phyloP scores from a whole-genome alignment of 2,329 filamentous ascomycete species.

The Sporothrix mexicana region DNA sequence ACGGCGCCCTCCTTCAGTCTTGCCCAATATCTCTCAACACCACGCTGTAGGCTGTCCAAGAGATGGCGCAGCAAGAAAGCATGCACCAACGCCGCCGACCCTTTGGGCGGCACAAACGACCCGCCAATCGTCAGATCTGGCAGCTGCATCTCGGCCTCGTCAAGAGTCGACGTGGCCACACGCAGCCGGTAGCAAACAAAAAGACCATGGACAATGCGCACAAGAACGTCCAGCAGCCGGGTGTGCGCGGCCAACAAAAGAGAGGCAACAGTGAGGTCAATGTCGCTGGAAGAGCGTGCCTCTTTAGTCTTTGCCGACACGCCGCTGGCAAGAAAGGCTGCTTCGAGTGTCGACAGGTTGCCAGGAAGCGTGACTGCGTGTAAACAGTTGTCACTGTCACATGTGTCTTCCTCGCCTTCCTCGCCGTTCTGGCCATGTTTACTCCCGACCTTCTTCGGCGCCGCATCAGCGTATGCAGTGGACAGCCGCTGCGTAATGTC shows the following conservation, averaged over 20 bases:
- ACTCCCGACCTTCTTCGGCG: neutral
- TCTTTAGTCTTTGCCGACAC: neutral
- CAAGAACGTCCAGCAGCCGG: slow-evolving; percentile 48
- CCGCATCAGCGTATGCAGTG: slow-evolving; percentile 1
- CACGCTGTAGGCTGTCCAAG: slow-evolving; percentile 39
- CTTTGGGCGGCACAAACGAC: slow-evolving; percentile 46
- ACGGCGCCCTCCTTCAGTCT: neutral
- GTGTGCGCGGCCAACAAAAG: slow-evolving; percentile 49
- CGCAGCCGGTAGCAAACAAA: slow-evolving; percentile 45
- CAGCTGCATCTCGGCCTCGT: slow-evolving; percentile 44
- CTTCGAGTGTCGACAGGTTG: slow-evolving; percentile 2
- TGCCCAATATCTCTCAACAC: neutral
- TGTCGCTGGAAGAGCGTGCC: neutral
- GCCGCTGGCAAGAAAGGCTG: neutral
- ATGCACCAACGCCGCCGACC: slow-evolving; percentile 46
- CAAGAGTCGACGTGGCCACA: slow-evolving; percentile 38
- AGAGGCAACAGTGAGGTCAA: slow-evolving; percentile 48
- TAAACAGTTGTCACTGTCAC: neutral
- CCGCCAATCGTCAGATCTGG: slow-evolving; percentile 50
- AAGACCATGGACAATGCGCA: slow-evolving; percentile 44
- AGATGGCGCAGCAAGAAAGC: slow-evolving; percentile 45
- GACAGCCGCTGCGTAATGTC: slow-evolving; percentile 22
- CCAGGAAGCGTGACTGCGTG: neutral
- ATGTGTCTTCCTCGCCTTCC: neutral
- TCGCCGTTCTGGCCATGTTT: too few relatives aligned